Evolutionary conservation across 768 basidiomycete genomes (phyloP).

Genomic region (Vishniacozyma victoriae): DNA sequence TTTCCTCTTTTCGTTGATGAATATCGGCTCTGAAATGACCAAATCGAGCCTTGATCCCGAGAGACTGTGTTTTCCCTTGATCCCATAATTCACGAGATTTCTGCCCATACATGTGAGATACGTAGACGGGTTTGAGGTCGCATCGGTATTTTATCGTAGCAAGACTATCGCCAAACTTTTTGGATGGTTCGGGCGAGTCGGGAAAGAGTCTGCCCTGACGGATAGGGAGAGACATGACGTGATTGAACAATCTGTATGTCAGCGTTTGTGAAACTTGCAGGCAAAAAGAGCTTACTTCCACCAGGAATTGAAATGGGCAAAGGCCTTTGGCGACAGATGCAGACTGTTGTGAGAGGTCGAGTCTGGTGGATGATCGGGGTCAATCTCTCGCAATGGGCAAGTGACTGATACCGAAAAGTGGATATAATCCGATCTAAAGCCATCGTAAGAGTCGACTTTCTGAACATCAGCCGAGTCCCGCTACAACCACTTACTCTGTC

Average conservation of each 20-base stretch:
- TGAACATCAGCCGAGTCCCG: conserved; percentile 9
- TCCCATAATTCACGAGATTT: conserved; percentile 73
- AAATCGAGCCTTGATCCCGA: conserved; percentile 79
- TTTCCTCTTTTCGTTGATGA: conserved; percentile 86
- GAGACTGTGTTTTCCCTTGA: conserved; percentile 67
- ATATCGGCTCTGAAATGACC: conserved; percentile 79
- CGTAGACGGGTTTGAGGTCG: conserved; percentile 65
- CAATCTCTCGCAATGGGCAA: conserved; percentile 53
- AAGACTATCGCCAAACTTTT: conserved; percentile 79
- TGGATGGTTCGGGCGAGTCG: conserved; percentile 60
- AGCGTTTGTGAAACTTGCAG: neutral
- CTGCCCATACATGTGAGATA: conserved; percentile 82
- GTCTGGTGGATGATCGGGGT: neutral
- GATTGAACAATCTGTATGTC: conserved; percentile 60
- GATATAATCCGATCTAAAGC: conserved; percentile 88
- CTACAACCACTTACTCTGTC: conserved; percentile 26
- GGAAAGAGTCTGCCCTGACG: conserved; percentile 81
- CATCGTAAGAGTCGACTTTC: conserved; percentile 68
- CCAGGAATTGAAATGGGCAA: conserved; percentile 89
- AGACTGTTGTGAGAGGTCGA: conserved; percentile 58
- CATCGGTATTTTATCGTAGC: conserved; percentile 89
- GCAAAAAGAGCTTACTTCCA: conserved; percentile 51
- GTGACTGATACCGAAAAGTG: conserved; percentile 82
- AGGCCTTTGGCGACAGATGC: conserved; percentile 76
- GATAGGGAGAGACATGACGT: conserved; percentile 69